Evolutionary conservation across 139 green algal genomes (phyloP).

Genomic region (Nannochloris sp.): DNA sequence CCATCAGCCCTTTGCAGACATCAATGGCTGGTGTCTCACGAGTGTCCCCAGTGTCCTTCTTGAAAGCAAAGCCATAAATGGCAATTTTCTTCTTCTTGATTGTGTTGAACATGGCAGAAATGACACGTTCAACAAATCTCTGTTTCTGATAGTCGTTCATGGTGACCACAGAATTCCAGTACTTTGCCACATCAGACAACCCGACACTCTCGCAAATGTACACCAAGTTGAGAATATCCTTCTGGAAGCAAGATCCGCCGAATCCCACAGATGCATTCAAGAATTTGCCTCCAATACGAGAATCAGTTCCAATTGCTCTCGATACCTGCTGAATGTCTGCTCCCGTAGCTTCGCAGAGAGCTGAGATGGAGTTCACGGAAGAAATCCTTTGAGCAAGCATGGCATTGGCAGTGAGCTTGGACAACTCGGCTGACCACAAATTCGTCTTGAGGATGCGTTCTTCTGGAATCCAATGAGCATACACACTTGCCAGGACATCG

Average conservation of each 20-base stretch:
- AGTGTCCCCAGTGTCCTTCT: slow-evolving; percentile 96
- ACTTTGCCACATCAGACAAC: slow-evolving; percentile 88
- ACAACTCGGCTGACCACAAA: slow-evolving; percentile 95
- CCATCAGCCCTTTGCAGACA: slow-evolving; percentile 68
- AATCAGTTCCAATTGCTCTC: slow-evolving; percentile 88
- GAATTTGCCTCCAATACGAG: slow-evolving; percentile 94
- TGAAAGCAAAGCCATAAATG: slow-evolving; percentile 99
- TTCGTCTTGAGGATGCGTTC: slow-evolving; percentile 92
- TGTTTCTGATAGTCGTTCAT: slow-evolving; percentile 99
- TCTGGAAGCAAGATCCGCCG: slow-evolving; percentile 99
- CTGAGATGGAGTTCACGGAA: slow-evolving; percentile 97
- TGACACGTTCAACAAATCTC: slow-evolving; percentile 90
- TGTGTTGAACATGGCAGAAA: slow-evolving; percentile 99
- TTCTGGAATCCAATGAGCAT: slow-evolving; percentile 90
- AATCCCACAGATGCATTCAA: slow-evolving; percentile 95
- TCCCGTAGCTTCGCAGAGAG: slow-evolving; percentile 91
- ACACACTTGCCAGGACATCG: slow-evolving; percentile 65
- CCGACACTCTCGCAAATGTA: slow-evolving; percentile 96
- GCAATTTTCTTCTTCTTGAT: slow-evolving; percentile 91
- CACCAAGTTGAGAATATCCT: slow-evolving; percentile 97
- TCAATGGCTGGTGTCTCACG: slow-evolving; percentile 98
- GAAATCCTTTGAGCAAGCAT: slow-evolving; percentile 98
- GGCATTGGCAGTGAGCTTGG: slow-evolving; percentile 97
- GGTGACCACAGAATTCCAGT: slow-evolving; percentile 85
- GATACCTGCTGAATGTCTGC: slow-evolving; percentile 90